A percentile compares a stretch with the other conserved stretches of the same genome.
Conservation (phyloP, 345 rosid species). For the Eucalyptus coolabah region DNA sequence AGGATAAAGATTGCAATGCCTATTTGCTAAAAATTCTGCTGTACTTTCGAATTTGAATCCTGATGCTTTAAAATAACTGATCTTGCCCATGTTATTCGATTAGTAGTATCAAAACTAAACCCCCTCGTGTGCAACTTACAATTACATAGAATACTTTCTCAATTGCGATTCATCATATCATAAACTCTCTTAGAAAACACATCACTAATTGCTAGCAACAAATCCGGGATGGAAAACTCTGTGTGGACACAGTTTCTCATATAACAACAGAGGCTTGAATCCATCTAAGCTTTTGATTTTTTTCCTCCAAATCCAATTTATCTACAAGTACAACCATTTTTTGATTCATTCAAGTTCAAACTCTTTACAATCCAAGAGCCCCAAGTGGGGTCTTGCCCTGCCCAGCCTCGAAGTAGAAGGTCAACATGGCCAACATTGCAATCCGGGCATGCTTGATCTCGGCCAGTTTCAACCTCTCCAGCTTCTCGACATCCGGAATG, state of each 20-base stretch:
- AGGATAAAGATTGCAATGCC: neutral
- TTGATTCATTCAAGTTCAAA: neutral
- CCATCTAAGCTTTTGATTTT: neutral
- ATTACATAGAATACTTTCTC: neutral
- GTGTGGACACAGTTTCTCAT: neutral
- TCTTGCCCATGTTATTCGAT: neutral
- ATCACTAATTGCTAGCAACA: neutral
- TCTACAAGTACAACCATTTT: neutral
- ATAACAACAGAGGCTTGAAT: neutral
- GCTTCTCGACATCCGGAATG: constrained; percentile 66
- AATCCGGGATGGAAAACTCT: neutral
- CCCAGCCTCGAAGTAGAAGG: constrained; percentile 93
- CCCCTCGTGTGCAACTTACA: fast-evolving
- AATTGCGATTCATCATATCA: neutral
- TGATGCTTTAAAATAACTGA: neutral
- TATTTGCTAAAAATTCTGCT: neutral
- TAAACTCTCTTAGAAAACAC: neutral
- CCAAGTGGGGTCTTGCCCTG: constrained; percentile 97
- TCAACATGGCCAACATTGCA: constrained; percentile 93
- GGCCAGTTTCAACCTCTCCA: constrained; percentile 82
- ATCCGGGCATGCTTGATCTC: constrained; percentile 96
- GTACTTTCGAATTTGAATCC: neutral
- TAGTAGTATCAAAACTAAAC: neutral
- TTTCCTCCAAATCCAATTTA: neutral
- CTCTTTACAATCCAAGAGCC: constrained; percentile 72